A percentile compares a stretch with the other conserved stretches of the same genome.
These are phyloP conservation scores for Pseudofabraea citricarpa DNA, from an alignment of 2,329 filamentous ascomycete species.

Conservation along the genomic window DNA sequence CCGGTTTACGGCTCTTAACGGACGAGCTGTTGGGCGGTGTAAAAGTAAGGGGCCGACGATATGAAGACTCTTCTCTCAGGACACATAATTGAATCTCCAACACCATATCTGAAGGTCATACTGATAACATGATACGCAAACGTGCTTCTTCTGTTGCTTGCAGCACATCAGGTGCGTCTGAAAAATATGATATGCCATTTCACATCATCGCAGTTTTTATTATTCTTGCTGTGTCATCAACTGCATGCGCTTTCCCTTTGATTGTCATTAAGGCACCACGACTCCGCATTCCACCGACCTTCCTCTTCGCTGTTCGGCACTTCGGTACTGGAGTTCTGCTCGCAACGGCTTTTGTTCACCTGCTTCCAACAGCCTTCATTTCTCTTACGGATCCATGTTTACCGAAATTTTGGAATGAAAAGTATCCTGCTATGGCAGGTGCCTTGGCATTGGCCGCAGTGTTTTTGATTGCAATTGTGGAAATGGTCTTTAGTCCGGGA, in stretches of 20 bases:
- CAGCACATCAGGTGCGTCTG: too few species aligned
- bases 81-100: too few species aligned
- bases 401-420: constrained; percentile 68
- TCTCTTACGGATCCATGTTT: constrained; percentile 58
- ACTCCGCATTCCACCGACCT: neutral
- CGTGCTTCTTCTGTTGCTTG: too few species aligned
- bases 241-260: constrained; percentile 5
- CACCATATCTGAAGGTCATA: too few species aligned
- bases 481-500: constrained; percentile 76
- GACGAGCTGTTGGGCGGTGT: too few species aligned
- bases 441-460: constrained; percentile 74
- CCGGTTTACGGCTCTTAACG: too few species aligned
- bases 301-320: constrained; percentile 52
- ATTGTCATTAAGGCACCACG: constrained; percentile 5
- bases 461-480: constrained; percentile 72
- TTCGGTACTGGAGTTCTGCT: constrained; percentile 77
- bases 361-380: constrained; percentile 55
- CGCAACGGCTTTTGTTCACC: constrained; percentile 72
- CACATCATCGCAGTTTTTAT: constrained; percentile 7
- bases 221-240: constrained; percentile 4
- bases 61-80: too few species aligned
- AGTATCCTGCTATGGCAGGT: constrained; percentile 71
- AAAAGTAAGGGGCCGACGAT: too few species aligned
- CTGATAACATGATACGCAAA: too few species aligned
- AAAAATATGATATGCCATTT: constrained; percentile 7